phyloP scores from a whole-genome alignment of 23 red algal species.

The Agarophyton chilense region DNA sequence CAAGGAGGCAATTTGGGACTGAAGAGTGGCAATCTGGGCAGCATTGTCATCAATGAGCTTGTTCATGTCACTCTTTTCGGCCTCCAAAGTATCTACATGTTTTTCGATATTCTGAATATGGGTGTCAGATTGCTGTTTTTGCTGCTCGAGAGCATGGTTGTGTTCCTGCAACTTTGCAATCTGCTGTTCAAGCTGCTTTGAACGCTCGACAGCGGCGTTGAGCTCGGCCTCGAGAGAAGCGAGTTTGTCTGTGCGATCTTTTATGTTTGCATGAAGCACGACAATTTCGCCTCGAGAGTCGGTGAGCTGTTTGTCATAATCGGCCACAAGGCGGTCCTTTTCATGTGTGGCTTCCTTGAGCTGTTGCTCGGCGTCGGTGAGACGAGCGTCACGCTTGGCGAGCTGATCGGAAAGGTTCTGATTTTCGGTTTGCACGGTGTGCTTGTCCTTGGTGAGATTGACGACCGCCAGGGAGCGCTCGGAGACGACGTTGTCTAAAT shows the following conservation, averaged over 20 bases:
- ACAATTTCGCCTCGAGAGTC: neutral
- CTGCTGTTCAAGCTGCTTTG: conserved; percentile 10
- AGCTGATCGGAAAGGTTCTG: conserved; percentile 10
- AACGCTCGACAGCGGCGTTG: neutral
- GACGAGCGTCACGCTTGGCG: neutral
- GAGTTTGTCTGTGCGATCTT: conserved; percentile 8
- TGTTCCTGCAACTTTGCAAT: conserved; percentile 11
- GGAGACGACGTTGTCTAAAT: conserved; percentile 1
- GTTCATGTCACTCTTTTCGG: conserved; percentile 16
- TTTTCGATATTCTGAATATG: neutral
- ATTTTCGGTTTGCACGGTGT: conserved; percentile 8
- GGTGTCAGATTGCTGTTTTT: neutral
- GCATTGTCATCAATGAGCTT: neutral
- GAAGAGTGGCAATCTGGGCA: neutral
- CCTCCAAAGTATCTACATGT: conserved; percentile 7
- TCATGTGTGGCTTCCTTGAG: neutral
- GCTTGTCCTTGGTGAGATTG: conserved; percentile 5
- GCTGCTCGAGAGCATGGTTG: neutral
- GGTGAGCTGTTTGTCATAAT: neutral
- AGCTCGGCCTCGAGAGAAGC: neutral
- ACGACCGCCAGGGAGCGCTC: conserved; percentile 1
- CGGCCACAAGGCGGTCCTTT: neutral
- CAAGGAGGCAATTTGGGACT: neutral
- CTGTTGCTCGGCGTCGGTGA: neutral
- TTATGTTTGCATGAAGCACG: neutral